phyloP scores from a whole-genome alignment of 1,284 basidiomycete species.

The Cerrena zonata region DNA sequence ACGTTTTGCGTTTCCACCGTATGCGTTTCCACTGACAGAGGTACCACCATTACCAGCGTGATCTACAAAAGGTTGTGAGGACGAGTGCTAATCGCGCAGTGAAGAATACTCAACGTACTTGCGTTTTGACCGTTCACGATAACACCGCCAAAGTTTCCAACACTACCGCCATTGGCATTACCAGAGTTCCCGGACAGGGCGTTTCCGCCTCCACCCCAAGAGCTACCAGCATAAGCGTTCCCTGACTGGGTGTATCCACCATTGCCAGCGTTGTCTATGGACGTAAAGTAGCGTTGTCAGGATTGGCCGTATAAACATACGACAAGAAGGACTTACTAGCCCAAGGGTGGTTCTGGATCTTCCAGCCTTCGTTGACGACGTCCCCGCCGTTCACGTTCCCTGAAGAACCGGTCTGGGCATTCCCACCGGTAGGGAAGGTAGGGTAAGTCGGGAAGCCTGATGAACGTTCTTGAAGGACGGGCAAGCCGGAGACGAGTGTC shows the following conservation, averaged over 20 bases:
- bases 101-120: neutral
- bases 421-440: neutral
- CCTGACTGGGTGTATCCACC: constrained; percentile 1
- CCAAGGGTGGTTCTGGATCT: neutral
- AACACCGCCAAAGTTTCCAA: neutral
- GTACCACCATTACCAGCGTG: constrained; percentile 6
- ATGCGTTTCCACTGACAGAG: constrained; percentile 3
- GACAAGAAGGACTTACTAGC: neutral
- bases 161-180: constrained; percentile 8
- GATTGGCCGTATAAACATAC: neutral
- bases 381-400: constrained; percentile 1
- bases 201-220: constrained; percentile 4
- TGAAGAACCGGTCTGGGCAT: constrained; percentile 2
- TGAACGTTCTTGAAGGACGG: neutral
- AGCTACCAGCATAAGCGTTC: neutral
- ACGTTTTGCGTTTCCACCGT: constrained; percentile 5
- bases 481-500: constrained; percentile 8
- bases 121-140: neutral
- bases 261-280: constrained; percentile 1
- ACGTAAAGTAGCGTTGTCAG: neutral
- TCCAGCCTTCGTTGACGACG: constrained; percentile 2
- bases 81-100: neutral
- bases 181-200: constrained; percentile 7
- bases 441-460: neutral
- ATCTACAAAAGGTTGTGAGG: constrained; percentile 1